Base-by-base conservation (phyloP, 257 asterid genomes). In the Haberlea rhodopensis region DNA sequence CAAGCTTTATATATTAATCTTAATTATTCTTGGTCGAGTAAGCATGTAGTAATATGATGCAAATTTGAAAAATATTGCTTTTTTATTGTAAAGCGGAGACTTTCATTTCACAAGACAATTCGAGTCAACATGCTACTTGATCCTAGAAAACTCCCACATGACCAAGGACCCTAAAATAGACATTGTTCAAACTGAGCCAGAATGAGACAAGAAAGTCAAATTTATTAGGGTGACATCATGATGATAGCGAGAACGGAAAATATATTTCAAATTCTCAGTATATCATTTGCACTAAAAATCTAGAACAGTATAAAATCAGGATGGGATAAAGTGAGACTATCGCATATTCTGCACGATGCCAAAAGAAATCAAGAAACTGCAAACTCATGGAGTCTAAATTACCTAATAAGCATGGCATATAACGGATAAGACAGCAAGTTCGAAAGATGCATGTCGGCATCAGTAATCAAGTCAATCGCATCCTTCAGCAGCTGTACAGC, bases 401-500 rank as follows among this genome's bases (percentile, higher is more conserved):
- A 89, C 98, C 98, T 85, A 16, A 83, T 48, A 13, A 89, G 82
- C 23, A 91, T 82, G 62, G 80, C 73, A 66, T 82, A 22, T 62
- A 92, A 67, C 34, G 95, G 96, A 80, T 91, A 91, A 24, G 96
- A 89, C 46, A 91, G 82, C 70, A 91, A 78, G 76, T 67, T 75
- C 29, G 67, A 69, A 66, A 91, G 89, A 59, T 75, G 88, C 62
- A 74, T 75, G 77, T 91, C 96, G 8, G 98, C 87, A 79, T 91
- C 98, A 53, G 85, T 73, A 71, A 82, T 66, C 87, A 91, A 71
- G 69, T 89, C 96, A n/a, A 89, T 81, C 66, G 91, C 91, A 66
- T 91, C 97, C 79, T 89, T 91, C n/a, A 91, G 84, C 78, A 91
- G 84, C 70, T 75, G 75, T 19, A 82, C 86, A 70, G 98, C 87